Percentiles rank a stretch among this genome's conserved stretches.
These are phyloP conservation scores for Calvatia gigantea DNA, from an alignment of 768 basidiomycete species.

Conservation along the genomic window DNA sequence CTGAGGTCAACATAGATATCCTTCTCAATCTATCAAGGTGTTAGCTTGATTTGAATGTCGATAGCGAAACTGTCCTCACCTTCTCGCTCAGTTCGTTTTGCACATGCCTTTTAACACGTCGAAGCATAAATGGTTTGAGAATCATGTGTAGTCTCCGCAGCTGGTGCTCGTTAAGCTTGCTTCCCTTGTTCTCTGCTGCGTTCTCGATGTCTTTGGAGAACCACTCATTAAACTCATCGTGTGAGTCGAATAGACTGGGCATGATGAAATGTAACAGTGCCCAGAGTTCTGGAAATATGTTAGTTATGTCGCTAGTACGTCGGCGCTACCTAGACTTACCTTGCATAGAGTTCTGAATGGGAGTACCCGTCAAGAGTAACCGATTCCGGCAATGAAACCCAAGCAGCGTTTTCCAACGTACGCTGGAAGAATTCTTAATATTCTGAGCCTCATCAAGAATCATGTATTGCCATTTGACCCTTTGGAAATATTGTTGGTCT, in stretches of 20 bases:
- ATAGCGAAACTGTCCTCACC: slow-evolving; percentile 37
- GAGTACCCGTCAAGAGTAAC: slow-evolving; percentile 92
- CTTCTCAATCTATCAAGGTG: slow-evolving; percentile 76
- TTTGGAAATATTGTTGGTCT: slow-evolving; percentile 97
- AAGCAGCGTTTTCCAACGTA: slow-evolving; percentile 95
- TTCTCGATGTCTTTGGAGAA: slow-evolving; percentile 99
- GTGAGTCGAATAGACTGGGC: slow-evolving; percentile 98
- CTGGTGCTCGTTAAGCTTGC: slow-evolving; percentile 92
- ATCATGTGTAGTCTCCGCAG: slow-evolving; percentile 96
- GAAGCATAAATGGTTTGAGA: slow-evolving; percentile 97
- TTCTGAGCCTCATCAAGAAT: slow-evolving; percentile 99
- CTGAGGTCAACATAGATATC: slow-evolving; percentile 95
- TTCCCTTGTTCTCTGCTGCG: slow-evolving; percentile 85
- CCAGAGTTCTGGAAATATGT: slow-evolving; percentile 74
- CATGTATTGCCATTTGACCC: slow-evolving; percentile 99
- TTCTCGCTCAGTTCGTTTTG: slow-evolving; percentile 99
- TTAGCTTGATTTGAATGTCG: background rate
- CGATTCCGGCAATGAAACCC: slow-evolving; percentile 96
- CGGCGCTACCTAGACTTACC: slow-evolving; percentile 42
- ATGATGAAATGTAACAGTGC: slow-evolving; percentile 99
- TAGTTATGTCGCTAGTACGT: slow-evolving; percentile 9
- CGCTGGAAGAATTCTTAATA: slow-evolving; percentile 96
- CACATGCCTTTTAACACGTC: slow-evolving; percentile 97
- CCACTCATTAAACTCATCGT: slow-evolving; percentile 99
- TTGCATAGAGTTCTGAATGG: slow-evolving; percentile 99